Evolutionary conservation across 495 filamentous ascomycete genomes (phyloP), one percentile per base, ranked within the genome.

Genomic region (Penicillium canescens): DNA sequence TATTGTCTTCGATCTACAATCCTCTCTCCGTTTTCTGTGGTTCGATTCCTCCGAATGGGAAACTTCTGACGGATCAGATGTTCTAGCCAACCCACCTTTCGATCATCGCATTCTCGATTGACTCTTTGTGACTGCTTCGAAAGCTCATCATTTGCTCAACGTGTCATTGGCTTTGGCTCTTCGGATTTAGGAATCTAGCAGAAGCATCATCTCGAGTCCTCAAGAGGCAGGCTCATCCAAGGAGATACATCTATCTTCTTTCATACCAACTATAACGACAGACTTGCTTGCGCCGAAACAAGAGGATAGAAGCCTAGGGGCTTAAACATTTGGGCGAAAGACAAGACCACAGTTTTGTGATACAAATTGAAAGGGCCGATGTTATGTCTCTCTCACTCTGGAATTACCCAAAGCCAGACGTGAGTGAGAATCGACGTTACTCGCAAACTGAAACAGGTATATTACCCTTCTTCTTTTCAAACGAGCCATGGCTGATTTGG

Each of bases 311-410:
- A 6, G 28, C 28, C 28, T 9, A 31, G 6, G 8, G 8, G 9
- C 28, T 31, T 31, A 7, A 7, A 31, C 9, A 18, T 26, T 26
- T 6, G 28, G 28, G 28, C 9, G 28, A 31, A 31, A 9, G 2
- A 31, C 8, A 31, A 31, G 28, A 31, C 7, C 7, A 31, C 2
- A 2, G 2, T 31, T 31, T 10, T 31, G 28, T 8, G 6, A 2
- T 9, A 31, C 20, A 28, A 48, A 26, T 8, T 48, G 34, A 28
- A 24, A 37, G 34, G 6, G 5, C 31, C 34, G 46, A 38, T 48
- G 46, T 48, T 48, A 48, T 48, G 46, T 48, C 46, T 48, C 26
- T 38, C 46, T 38, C 46, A 48, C 46, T 16, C 23, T 48, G 34
- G 8, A 4, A 26, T 26, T n/a, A 20, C 37, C 46, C 46, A 20